Conservation (phyloP, 2,329 filamentous ascomycete species). For the Aspergillus amoenus region DNA sequence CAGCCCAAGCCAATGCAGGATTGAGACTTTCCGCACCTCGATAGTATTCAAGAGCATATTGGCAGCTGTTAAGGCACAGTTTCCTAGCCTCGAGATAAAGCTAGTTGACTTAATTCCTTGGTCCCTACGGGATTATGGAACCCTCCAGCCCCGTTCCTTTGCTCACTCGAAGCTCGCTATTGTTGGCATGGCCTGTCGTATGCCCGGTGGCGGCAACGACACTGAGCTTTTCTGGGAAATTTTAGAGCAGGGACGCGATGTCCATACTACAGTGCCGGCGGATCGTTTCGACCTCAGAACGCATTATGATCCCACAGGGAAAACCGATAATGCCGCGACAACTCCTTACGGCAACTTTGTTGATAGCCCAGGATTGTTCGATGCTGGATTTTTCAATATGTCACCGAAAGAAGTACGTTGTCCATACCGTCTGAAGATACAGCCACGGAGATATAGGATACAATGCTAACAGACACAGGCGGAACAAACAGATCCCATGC, state of each 20-base stretch:
- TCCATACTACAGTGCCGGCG: slow-evolving; percentile 27
- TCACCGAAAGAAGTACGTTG: slow-evolving; percentile 59
- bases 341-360: slow-evolving; percentile 39
- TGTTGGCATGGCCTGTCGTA: slow-evolving; percentile 24
- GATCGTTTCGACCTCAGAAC: slow-evolving; percentile 36
- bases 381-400: slow-evolving; percentile 44
- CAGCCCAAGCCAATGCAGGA: not conserved
- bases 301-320: slow-evolving; percentile 35
- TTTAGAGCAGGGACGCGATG: slow-evolving; percentile 32
- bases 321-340: slow-evolving; percentile 30
- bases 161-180: slow-evolving; percentile 26
- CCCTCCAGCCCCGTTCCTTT: not conserved
- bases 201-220: slow-evolving; percentile 22
- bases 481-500: slow-evolving; percentile 77
- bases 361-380: slow-evolving; percentile 39
- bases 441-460: not conserved
- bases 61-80: not conserved
- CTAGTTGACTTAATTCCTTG: slow-evolving; percentile 5
- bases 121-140: slow-evolving; percentile 3
- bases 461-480: slow-evolving; percentile 48
- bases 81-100: not conserved
- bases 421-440: not conserved
- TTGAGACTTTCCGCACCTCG: slow-evolving; percentile 12
- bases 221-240: slow-evolving; percentile 38
- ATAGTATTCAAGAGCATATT: slow-evolving; percentile 7